Base-by-base conservation (phyloP, 306 rosid species). In the Glycyrrhiza uralensis region DNA sequence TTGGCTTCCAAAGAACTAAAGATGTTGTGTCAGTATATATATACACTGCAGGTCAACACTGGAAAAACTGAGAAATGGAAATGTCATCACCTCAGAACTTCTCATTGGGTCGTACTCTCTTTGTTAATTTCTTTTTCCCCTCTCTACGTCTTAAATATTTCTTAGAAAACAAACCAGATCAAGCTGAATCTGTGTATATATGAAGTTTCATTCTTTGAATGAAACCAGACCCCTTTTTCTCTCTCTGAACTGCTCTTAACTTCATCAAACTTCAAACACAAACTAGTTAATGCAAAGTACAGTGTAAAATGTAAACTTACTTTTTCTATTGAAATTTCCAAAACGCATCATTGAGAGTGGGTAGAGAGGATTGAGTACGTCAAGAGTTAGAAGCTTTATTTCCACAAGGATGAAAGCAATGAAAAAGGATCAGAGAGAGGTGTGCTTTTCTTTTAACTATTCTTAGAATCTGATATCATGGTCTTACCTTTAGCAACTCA, bases 31-130 rank as follows among this genome's bases (percentile, higher is more conserved):
- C 39, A 26, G 30, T 57, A n/a, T n/a, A n/a, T n/a, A 20, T 12
- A 60, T 18, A 12, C 47, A 19, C 49, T 19, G 5, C 19, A 6
- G 1, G 35, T 10, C 1, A 70, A 18, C 65, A n/a, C 24, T 30
- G 73, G 11, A 28, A 46, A 17, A 58, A 42, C 75, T 36, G 44
- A 81, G 81, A 83, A 64, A 76, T 76, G 72, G n/a, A n/a, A 23
- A 23, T 58, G 54, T 76, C 54, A 76, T 75, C n/a, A 66, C 46
- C 78, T 61, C 66, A 78, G 28, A 71, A 26, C 44, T 51, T 79
- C 61, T 60, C 59, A 80, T 87, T 82, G 78, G 73, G 44, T 69
- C 71, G 76, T 87, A 76, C 86, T 42, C 67, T 33, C 62, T 61
- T 67, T 74, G 50, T 47, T 57, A 13, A 11, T 38, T 60, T 49